Percentiles rank a stretch among this genome's conserved stretches.
Evolutionary conservation across 2,329 filamentous ascomycete genomes (phyloP).

Genomic region (Paecilomyces niveus): DNA sequence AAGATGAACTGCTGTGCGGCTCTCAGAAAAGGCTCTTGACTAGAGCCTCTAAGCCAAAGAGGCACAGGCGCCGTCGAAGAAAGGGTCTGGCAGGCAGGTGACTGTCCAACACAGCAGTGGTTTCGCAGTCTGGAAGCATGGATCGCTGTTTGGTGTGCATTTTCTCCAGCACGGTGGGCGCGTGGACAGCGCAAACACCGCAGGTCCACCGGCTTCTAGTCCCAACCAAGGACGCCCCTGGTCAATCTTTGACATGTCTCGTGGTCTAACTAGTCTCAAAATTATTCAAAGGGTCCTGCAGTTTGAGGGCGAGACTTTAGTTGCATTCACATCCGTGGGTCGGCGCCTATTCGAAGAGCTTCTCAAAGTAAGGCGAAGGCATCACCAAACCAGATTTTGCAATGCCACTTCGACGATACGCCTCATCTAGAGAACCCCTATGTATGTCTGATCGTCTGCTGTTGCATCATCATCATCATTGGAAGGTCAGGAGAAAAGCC

Average conservation of each 20-base stretch:
- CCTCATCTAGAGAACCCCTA: not conserved
- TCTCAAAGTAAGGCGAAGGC: not conserved
- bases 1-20: not conserved
- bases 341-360: not conserved
- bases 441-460: not conserved
- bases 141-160: not conserved
- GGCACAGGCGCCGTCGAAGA: not conserved
- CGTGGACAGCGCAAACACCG: not conserved
- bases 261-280: not conserved
- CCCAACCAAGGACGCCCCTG: not conserved
- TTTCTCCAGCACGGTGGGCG: not conserved
- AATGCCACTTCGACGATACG: not conserved
- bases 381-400: not conserved
- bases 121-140: not conserved
- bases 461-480: not conserved
- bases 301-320: not conserved
- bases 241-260: constrained; percentile 1
- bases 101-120: no score
- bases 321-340: not conserved
- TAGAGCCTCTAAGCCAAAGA: not conserved
- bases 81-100: not conserved
- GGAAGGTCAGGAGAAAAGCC: not conserved
- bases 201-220: not conserved
- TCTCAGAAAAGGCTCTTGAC: not conserved
- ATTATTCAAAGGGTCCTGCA: not conserved